Base-by-base conservation (phyloP, 305 asterid species). In the Fraxinus baroniana region DNA sequence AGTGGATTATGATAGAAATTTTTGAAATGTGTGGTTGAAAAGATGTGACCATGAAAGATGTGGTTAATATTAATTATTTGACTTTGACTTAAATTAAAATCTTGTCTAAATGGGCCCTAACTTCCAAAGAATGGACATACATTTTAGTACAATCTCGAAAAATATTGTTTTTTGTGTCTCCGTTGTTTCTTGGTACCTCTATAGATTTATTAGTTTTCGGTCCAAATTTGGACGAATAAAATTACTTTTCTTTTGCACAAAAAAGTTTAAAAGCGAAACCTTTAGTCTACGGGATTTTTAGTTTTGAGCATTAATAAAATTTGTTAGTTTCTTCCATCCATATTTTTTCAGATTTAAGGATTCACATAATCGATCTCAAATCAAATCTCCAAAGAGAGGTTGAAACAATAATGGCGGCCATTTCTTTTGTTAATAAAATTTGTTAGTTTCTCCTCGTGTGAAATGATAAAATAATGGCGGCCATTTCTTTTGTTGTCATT, bases 401-500 rank as follows among this genome's bases (percentile, higher is more conserved):
- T n/a, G n/a, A n/a, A n/a, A n/a, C n/a, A n/a, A n/a, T n/a, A n/a
- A n/a, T n/a, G n/a, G n/a, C n/a, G n/a, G n/a, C n/a, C n/a, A n/a
- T n/a, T n/a, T n/a, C n/a, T n/a, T n/a, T n/a, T n/a, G n/a, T 46
- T 44, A 13, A 46, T 9, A 41, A 41, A 9, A 9, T 41, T 41
- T 41, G 52, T 10, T 41, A 10, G 52, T 41, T 9, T 41, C 15
- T 41, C 78, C 33, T 64, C 33, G n/a, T 30, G 75, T 32, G 35
- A 26, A 28, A 2, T 24, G 17, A 64, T 1, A 30, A 17, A 15
- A 28, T 5, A 32, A 5, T 32, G 41, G 74, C 41, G 28, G 70
- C 20, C 24, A 4, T 75, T 35, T 79, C 30, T 79, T 83, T 79
- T 83, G 86, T 83, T 46, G 64, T 15, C 79, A 79, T 41, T 79